Evolutionary conservation across 78 protist species (phyloP), one percentile per base, ranked within the genome.

Genomic region (Creolimax fragrantissima): DNA sequence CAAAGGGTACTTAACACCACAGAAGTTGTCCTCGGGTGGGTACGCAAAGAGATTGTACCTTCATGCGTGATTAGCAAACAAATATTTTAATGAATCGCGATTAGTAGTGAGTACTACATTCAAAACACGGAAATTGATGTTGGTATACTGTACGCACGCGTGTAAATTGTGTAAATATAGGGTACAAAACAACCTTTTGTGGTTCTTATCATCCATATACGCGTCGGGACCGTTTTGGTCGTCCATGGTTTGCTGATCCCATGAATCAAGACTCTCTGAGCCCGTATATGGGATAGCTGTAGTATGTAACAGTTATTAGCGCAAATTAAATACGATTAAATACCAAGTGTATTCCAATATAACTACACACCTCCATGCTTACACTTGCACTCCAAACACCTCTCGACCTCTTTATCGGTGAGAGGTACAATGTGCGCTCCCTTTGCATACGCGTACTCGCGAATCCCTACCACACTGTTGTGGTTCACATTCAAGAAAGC

Each of bases 361-460:
- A n/a, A 58, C 24, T 0, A 58, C 74, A 58, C 24, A 58, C 74
- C 74, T 32, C 74, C 74, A 24, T 58, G 74, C 11, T 58, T 58
- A 24, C 74, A 58, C 74, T 58, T 58, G 39, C 24, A 24, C 11
- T 58, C 74, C 24, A 84, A 24, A 84, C 88, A 84, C 35, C 41
- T 17, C 45, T 84, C 45, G 35, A 84, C 88, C 88, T 84, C 88
- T 24, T 84, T 41, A 42, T 84, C 88, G 24, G 88, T 84, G 35
- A 84, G 11, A 0, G 17, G 35, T 41, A 24, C 24, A 84, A 84
- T 84, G 85, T 11, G 11, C 85, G 88, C 88, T 41, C 17, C 17
- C 45, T 84, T 84, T 17, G 88, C 88, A 84, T 84, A 24, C 41
- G 88, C 88, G 24, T 84, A 84, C 88, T 84, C 88, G 85, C 88